Percentiles rank a stretch among this genome's conserved stretches.
Conservation (phyloP, 495 filamentous ascomycete species). For the Aspergillus haitiensis region DNA sequence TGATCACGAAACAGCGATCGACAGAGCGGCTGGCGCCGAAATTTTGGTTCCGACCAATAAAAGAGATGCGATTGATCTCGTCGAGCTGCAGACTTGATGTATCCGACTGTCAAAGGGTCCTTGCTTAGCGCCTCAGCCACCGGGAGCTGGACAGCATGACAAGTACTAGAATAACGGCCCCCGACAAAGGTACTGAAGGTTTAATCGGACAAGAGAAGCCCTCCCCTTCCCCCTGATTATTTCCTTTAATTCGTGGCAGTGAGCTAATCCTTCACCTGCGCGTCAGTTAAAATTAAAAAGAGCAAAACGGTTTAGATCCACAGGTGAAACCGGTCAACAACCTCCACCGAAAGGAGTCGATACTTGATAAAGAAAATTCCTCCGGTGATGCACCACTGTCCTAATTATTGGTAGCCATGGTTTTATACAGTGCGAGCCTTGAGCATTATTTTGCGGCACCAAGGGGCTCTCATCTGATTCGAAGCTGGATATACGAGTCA, state of each 20-base stretch:
- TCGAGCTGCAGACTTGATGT: conserved; percentile 3
- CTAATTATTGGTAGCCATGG: not conserved
- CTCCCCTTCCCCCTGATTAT: too few species aligned
- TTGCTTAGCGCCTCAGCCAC: conserved; percentile 9
- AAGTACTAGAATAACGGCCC: conserved; percentile 1
- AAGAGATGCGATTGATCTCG: not conserved
- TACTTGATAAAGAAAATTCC: too few species aligned
- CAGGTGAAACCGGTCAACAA: too few species aligned
- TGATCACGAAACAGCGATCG: conserved; percentile 5
- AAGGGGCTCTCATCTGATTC: conserved; percentile 2
- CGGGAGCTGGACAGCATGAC: not conserved
- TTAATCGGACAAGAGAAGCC: not conserved
- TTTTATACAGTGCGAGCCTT: too few species aligned
- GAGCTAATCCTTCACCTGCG: too few species aligned
- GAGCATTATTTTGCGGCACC: not conserved
- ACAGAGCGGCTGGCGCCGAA: not conserved
- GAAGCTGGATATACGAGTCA: conserved; percentile 3
- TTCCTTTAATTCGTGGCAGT: too few species aligned
- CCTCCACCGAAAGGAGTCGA: too few species aligned
- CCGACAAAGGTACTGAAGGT: not conserved
- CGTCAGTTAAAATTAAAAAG: too few species aligned
- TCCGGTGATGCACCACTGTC: not conserved
- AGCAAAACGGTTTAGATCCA: too few species aligned
- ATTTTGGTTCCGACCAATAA: not conserved
- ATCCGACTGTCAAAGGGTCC: conserved; percentile 7